Percentiles rank a stretch among this genome's conserved stretches.
These are phyloP conservation scores for Solanum hybrid DNA, from an alignment of 305 asterid genomes.

Conservation along the genomic window DNA sequence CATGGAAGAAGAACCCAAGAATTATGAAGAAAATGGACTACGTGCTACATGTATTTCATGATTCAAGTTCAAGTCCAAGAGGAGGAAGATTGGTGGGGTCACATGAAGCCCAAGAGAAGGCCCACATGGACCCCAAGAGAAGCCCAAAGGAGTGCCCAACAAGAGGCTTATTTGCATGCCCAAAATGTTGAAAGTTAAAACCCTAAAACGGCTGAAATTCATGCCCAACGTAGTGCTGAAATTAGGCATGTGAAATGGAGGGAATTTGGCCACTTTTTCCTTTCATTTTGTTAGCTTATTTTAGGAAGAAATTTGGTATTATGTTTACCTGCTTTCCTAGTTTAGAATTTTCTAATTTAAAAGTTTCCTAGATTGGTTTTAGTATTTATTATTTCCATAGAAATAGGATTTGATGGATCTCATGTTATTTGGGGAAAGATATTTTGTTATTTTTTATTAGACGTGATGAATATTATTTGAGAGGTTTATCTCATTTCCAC, in stretches of 20 bases:
- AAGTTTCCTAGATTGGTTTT: neutral
- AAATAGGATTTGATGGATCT: neutral
- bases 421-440: neutral
- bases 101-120: neutral
- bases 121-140: neutral
- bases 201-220: neutral
- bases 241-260: neutral
- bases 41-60: neutral
- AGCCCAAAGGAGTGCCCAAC: neutral
- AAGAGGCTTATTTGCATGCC: neutral
- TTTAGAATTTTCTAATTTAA: neutral
- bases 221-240: neutral
- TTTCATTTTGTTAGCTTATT: neutral
- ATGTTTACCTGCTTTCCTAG: neutral
- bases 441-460: neutral
- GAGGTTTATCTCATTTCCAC: neutral
- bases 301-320: neutral
- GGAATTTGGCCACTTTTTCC: neutral
- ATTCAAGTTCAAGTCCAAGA: neutral
- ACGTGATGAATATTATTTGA: neutral
- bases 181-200: neutral
- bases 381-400: neutral
- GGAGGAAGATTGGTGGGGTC: neutral
- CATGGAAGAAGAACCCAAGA: neutral
- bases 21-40: neutral